Evolutionary conservation across 805 yeast species (phyloP).

Genomic region (Candida vartiovaarae): DNA sequence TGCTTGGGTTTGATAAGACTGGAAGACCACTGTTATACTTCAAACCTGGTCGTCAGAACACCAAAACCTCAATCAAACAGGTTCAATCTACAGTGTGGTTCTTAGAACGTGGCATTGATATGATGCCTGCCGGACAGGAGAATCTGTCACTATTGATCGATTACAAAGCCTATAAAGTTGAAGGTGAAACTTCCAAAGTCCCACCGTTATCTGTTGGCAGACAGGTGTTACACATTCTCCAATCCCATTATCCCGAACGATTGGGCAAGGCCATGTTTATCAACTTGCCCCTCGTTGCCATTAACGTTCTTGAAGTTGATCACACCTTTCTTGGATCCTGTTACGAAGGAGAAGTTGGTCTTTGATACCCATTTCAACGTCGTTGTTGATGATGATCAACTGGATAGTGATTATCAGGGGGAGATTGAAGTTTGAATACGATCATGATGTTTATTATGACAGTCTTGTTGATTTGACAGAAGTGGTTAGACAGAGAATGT

Average conservation of each 20-base stretch:
- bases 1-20: conserved; percentile 76
- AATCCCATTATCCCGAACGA: conserved; percentile 95
- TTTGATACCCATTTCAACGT: conserved; percentile 80
- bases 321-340: conserved; percentile 91
- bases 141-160: conserved; percentile 84
- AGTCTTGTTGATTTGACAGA: conserved; percentile 52
- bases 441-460: conserved; percentile 75
- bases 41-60: conserved; percentile 91
- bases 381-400: conserved; percentile 71
- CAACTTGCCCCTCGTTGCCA: conserved; percentile 87
- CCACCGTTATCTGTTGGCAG: conserved; percentile 83
- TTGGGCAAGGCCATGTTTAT: conserved; percentile 85
- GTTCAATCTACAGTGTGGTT: conserved; percentile 88
- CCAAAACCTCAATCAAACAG: conserved; percentile 79
- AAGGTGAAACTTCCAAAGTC: conserved; percentile 44
- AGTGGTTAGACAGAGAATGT: conserved; percentile 48
- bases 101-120: conserved; percentile 85
- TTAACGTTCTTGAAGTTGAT: conserved; percentile 85
- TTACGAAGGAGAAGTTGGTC: conserved; percentile 86
- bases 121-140: conserved; percentile 94
- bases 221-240: conserved; percentile 85
- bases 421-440: conserved; percentile 70
- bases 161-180: conserved; percentile 62
- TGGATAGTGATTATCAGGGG: conserved; percentile 83
- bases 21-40: conserved; percentile 86